These are phyloP conservation scores for Saccharomycopsis guyanensis DNA, from an alignment of 805 yeast species.

Conservation along the genomic window DNA sequence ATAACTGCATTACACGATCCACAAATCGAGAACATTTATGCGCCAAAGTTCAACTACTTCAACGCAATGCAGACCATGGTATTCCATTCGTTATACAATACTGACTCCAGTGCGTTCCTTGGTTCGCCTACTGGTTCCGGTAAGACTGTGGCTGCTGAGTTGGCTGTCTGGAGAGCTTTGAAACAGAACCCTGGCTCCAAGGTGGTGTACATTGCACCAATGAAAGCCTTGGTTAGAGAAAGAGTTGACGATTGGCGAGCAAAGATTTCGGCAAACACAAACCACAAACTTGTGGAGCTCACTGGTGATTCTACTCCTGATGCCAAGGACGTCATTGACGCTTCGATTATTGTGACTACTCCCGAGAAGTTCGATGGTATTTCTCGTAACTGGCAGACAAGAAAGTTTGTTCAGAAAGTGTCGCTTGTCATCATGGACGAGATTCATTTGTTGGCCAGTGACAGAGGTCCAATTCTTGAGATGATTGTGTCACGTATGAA, in stretches of 20 bases:
- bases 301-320: conserved; percentile 82
- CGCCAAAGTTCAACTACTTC: conserved; percentile 66
- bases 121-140: conserved; percentile 99
- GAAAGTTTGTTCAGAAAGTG: conserved; percentile 67
- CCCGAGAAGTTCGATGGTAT: conserved; percentile 88
- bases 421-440: conserved; percentile 81
- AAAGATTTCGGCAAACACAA: conserved; percentile 42
- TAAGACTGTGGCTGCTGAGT: conserved; percentile 92
- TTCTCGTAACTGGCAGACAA: conserved; percentile 76
- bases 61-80: conserved; percentile 99
- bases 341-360: conserved; percentile 73
- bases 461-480: conserved; percentile 79
- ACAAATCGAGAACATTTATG: conserved; percentile 61
- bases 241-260: conserved; percentile 75
- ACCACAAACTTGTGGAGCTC: conserved; percentile 56
- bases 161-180: conserved; percentile 96
- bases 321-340: conserved; percentile 53
- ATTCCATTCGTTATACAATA: conserved; percentile 80
- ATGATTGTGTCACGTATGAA: conserved; percentile 88
- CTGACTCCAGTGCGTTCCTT: conserved; percentile 72
- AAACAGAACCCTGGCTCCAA: conserved; percentile 72
- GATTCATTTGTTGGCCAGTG: conserved; percentile 75
- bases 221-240: conserved; percentile 81
- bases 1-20: conserved; percentile 67
- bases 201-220: conserved; percentile 79